A percentile compares a stretch with the other conserved stretches of the same genome.
Evolutionary conservation across 2,329 filamentous ascomycete genomes (phyloP).

Genomic region (Aspergillus viridinutans): DNA sequence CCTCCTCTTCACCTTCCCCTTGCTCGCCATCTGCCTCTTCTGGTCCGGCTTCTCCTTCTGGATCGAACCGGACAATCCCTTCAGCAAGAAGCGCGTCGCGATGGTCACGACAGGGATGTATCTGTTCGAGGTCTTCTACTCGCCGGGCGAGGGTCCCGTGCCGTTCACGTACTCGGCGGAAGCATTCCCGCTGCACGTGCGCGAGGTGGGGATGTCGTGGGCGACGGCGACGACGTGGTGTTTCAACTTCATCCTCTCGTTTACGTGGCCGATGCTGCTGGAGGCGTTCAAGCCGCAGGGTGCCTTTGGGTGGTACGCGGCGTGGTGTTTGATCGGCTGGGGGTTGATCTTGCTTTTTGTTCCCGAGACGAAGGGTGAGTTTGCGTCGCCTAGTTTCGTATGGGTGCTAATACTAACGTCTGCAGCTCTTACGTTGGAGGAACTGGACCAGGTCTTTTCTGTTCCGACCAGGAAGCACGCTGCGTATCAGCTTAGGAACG

Average conservation of each 20-base stretch:
- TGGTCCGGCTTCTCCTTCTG: slow-evolving; percentile 53
- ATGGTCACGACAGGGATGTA: slow-evolving; percentile 43
- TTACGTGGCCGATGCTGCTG: slow-evolving; percentile 52
- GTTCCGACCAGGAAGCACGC: slow-evolving; percentile 42
- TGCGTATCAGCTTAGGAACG: slow-evolving; percentile 36
- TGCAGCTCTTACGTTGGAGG: slow-evolving; percentile 40
- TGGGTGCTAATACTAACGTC: not conserved
- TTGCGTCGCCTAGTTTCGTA: slow-evolving; percentile 10
- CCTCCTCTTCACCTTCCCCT: slow-evolving; percentile 59
- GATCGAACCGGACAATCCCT: slow-evolving; percentile 40
- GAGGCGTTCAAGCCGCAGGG: slow-evolving; percentile 48
- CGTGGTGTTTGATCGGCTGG: slow-evolving; percentile 42
- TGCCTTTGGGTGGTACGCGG: slow-evolving; percentile 50
- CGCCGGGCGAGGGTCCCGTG: slow-evolving; percentile 60
- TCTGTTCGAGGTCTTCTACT: slow-evolving; percentile 43
- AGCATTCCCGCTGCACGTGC: slow-evolving; percentile 61
- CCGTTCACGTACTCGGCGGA: slow-evolving; percentile 66
- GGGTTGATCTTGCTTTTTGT: slow-evolving; percentile 43
- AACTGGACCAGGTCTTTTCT: slow-evolving; percentile 52
- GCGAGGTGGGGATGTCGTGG: slow-evolving; percentile 59
- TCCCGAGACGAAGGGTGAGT: slow-evolving; percentile 38
- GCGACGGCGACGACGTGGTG: slow-evolving; percentile 61
- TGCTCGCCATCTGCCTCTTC: slow-evolving; percentile 56
- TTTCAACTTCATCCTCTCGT: slow-evolving; percentile 52
- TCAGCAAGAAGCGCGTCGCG: slow-evolving; percentile 31